Base-by-base conservation (phyloP, 306 rosid genomes). In the Begonia masoniana region DNA sequence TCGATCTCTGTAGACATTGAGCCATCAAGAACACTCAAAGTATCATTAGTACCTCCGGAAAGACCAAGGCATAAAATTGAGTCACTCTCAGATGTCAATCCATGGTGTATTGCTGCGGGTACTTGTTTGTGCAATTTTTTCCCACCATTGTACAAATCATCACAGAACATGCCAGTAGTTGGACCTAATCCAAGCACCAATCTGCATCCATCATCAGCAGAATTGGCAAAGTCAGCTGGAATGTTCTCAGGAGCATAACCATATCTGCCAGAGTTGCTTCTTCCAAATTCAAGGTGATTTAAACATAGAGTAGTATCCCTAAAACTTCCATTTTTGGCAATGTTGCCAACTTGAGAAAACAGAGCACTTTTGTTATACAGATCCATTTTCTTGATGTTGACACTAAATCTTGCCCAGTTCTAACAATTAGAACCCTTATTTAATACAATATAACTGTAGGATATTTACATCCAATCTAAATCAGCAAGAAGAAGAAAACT, bases 111-210 rank as follows among this genome's bases (percentile, higher is more conserved):
- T 61, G 58, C 67, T 39, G 72, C 41, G 57, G 69, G 41, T n/a
- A 71, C 48, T 56, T 60, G 67, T 66, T 81, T 81, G 68, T 69
- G 74, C 72, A 67, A 76, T 56, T 69, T 69, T 16, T 73, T 60
- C 39, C 67, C 71, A 56, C 71, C 62, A 67, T 49, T 63, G 68
- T 56, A 55, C 64, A 59, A 81, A 62, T 72, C 87, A 71, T 83
- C 72, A 2, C 69, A 76, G 77, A 69, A 75, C 15, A 87, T 72
- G 70, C 76, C 83, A 0, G 94, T 88, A 62, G 94, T 84, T 36
- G 99, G 99, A 55, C 99, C 96, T 71, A 91, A 68, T 42, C 99
- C 99, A 61, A 91, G 84, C 48, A 86, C 99, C 76, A 91, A 82
- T 58, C 78, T 74, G 71, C 96, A 86, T 64, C 94, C 69, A 57